Base-by-base conservation (phyloP, 2,329 filamentous ascomycete genomes). In the Talaromyces sp. region DNA sequence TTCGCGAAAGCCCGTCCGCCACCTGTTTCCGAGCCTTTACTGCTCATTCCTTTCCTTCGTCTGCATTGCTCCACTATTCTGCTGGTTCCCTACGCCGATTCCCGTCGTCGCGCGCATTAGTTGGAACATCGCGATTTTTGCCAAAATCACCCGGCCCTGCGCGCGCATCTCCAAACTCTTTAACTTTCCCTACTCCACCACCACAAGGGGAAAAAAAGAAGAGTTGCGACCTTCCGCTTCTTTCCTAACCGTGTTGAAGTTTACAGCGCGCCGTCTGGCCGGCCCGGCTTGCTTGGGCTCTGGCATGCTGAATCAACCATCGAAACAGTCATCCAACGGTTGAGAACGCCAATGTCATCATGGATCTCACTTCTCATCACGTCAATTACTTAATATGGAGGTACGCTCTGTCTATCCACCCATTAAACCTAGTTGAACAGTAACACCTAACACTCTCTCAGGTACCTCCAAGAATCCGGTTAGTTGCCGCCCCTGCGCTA, bases 341-440 rank as follows among this genome's bases (percentile, higher is more conserved):
- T 73, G 71, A 73, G 14, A 53, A 18, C 50, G 5, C 73, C 73
- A 70, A 77, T 77, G 74, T 76, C 74, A 76, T 73, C 72, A 78
- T 79, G 76, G 73, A 76, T 69, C 74, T 78, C 61, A 78, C 76
- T 65, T 78, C 75, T 69, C 79, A 88, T 78, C 85, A 88, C 73
- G 82, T 89, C 72, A 89, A 89, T 77, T 88, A 88, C 76, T 78
- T 89, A 71, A 86, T 89, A 75, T 87, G 86, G 82, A 85, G 86
- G 81, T 88, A 82, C 61, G 80, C 75, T 28, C 59, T 27, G 8
- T 44, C 27, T 10, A 23, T 5, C 7, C 23, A 23, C 44, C 33
- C 12, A 30, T 16, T 23, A 9, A 56, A 3, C n/a, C 36, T 55
- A 33, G 52, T 30, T n/a, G 50, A 30, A 23, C 16, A 53, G 50